phyloP scores from a whole-genome alignment of 257 asterid species.

The Capsicum pubescens region DNA sequence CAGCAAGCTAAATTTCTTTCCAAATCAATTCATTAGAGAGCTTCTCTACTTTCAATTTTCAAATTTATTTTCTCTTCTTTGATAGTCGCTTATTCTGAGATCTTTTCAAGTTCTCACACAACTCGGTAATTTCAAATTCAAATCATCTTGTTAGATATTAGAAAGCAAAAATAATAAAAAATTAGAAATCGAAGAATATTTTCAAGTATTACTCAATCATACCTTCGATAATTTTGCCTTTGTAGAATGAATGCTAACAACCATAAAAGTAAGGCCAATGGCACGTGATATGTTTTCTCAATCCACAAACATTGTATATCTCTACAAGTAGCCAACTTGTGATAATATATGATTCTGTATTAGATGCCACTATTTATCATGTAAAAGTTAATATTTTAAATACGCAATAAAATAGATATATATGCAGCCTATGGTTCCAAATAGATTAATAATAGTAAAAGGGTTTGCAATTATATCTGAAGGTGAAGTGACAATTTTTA shows the following conservation, averaged over 20 bases:
- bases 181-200: neutral
- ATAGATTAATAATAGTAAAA: neutral
- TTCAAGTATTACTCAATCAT: constrained; percentile 14
- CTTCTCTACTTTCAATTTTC: no score
- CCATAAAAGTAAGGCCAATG: constrained; percentile 72
- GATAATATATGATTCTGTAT: constrained; percentile 75
- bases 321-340: constrained; percentile 66
- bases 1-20: no score
- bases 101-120: no score
- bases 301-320: constrained; percentile 67
- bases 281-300: constrained; percentile 53
- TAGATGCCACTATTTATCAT: constrained; percentile 55
- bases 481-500: no score
- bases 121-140: neutral
- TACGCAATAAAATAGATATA: neutral
- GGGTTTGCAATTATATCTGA: neutral
- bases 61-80: no score
- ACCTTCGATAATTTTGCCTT: constrained; percentile 87
- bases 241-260: constrained; percentile 72
- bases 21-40: no score
- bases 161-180: neutral
- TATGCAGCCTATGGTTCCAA: neutral
- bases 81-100: no score
- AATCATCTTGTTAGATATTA: neutral
- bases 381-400: neutral